phyloP scores from a whole-genome alignment of 2,329 filamentous ascomycete species.

The Mycosphaerelloides madeirae region DNA sequence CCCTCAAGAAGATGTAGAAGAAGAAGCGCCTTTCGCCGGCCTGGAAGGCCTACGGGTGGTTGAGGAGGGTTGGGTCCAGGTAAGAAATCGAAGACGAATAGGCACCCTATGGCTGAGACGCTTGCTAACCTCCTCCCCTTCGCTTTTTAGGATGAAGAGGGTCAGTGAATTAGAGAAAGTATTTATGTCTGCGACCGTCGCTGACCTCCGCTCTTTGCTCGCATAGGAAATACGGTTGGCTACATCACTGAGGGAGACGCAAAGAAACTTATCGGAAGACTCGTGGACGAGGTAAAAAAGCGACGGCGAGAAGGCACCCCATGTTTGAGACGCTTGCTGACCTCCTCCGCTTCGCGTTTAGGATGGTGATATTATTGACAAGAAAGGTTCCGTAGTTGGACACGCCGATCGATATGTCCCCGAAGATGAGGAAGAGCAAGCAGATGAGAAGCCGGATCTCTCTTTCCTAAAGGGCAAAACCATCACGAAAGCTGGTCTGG shows the following conservation, averaged over 20 bases:
- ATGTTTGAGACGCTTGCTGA: no score
- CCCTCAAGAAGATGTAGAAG: conserved; percentile 42
- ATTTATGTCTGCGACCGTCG: no score
- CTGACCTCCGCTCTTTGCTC: no score
- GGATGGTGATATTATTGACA: conserved; percentile 51
- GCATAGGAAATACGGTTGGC: conserved; percentile 48
- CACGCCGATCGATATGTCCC: conserved; percentile 54
- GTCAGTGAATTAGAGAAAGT: no score
- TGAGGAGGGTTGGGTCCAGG: conserved; percentile 48
- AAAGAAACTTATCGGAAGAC: conserved; percentile 48
- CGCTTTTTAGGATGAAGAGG: no score
- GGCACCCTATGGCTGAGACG: no score
- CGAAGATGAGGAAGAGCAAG: conserved; percentile 58
- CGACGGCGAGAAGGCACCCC: no score
- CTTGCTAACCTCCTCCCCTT: no score
- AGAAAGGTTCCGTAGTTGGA: conserved; percentile 50
- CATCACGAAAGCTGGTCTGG: conserved; percentile 48
- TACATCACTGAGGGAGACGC: conserved; percentile 47
- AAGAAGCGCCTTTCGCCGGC: conserved; percentile 48
- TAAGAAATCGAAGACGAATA: no score
- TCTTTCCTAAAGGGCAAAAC: conserved; percentile 44
- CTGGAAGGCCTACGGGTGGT: conserved; percentile 48
- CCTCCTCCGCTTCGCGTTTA: no score
- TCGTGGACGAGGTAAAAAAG: conserved; percentile 50
- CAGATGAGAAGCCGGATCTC: conserved; percentile 40